A percentile compares a stretch with the other conserved stretches of the same genome.
Evolutionary conservation across 148 eudicot genomes (phyloP).

Genomic region (Silene uniflora): DNA sequence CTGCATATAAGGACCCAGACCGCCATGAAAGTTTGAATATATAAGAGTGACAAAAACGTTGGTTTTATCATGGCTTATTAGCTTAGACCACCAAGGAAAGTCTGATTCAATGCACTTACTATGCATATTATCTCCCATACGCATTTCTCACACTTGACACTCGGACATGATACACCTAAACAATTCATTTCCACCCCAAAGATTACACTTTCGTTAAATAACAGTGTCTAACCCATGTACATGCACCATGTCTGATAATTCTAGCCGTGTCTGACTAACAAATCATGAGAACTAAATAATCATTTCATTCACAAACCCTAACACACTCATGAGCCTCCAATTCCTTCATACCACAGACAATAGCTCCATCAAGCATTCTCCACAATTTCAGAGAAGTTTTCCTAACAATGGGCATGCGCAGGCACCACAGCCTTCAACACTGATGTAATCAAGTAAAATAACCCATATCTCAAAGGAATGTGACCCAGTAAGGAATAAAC

Average conservation of each 20-base stretch:
- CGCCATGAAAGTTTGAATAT: slow-evolving; percentile 14
- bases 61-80: background rate
- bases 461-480: background rate
- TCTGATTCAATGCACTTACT: background rate
- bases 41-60: slow-evolving; percentile 9
- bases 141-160: background rate
- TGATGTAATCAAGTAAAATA: background rate
- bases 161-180: background rate
- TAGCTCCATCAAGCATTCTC: background rate
- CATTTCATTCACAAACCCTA: background rate
- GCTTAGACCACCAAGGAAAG: background rate
- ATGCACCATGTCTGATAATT: no score
- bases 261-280: background rate
- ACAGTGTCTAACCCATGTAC: background rate
- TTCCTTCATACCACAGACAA: background rate
- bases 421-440: background rate
- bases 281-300: no score
- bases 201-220: background rate
- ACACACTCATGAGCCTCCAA: background rate
- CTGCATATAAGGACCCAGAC: slow-evolving; percentile 1
- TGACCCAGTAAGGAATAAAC: background rate
- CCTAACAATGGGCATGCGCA: background rate
- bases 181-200: background rate
- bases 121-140: background rate
- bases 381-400: background rate